Conservation (phyloP, 768 basidiomycete species). For the Lactarius psammicola region DNA sequence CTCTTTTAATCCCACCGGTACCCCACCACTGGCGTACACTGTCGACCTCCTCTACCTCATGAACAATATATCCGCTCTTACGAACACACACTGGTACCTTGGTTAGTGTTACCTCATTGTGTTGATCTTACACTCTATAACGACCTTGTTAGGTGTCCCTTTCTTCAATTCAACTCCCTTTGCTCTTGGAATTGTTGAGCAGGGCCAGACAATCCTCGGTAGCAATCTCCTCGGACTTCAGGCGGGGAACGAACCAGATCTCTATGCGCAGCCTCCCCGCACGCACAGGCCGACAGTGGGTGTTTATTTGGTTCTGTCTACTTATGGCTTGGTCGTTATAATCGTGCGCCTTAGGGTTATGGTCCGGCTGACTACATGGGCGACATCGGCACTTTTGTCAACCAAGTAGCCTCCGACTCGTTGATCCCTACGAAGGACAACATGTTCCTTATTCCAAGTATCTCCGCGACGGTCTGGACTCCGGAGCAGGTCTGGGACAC, state of each 20-base stretch:
- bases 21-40: slow-evolving; percentile 64
- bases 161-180: slow-evolving; percentile 64
- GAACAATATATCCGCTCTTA: slow-evolving; percentile 54
- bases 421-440: slow-evolving; percentile 6
- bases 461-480: slow-evolving; percentile 21
- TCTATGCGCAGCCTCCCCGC: slow-evolving; percentile 44
- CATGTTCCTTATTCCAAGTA: slow-evolving; percentile 25
- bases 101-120: slow-evolving; percentile 35
- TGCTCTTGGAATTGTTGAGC: slow-evolving; percentile 53
- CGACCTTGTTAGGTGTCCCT: slow-evolving; percentile 43
- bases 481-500: slow-evolving; percentile 25
- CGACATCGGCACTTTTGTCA: slow-evolving; percentile 30
- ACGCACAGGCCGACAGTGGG: slow-evolving; percentile 22
- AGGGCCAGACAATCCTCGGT: slow-evolving; percentile 62
- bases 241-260: slow-evolving; percentile 78
- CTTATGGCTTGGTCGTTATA: background rate
- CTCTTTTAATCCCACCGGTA: slow-evolving; percentile 54
- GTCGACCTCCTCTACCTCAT: slow-evolving; percentile 66
- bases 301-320: background rate
- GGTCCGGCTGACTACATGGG: slow-evolving; percentile 36
- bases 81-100: slow-evolving; percentile 66
- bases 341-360: slow-evolving; percentile 10
- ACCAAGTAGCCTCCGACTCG: slow-evolving; percentile 17
- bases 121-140: background rate
- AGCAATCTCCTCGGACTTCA: slow-evolving; percentile 64